Evolutionary conservation across 2,329 filamentous ascomycete species (phyloP).

Genomic region (Zalaria sp.): DNA sequence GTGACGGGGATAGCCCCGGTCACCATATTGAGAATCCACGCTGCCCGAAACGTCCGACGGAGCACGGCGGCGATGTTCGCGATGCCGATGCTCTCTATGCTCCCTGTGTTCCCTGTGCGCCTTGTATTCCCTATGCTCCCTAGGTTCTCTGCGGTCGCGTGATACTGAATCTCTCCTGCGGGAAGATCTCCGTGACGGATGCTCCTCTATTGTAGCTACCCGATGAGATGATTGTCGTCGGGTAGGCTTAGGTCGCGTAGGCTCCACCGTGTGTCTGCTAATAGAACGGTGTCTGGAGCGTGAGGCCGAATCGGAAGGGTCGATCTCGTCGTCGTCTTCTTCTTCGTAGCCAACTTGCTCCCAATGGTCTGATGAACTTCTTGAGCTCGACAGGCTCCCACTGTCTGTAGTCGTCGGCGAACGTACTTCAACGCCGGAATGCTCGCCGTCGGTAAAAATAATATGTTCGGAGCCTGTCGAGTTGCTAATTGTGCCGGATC

Average conservation of each 20-base stretch:
- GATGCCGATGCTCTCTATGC: slow-evolving; percentile 12
- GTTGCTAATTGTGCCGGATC: not conserved
- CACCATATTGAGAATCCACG: slow-evolving; percentile 31
- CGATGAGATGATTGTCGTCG: slow-evolving; percentile 25
- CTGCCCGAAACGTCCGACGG: slow-evolving; percentile 23
- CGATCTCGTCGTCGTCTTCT: slow-evolving; percentile 30
- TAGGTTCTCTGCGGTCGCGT: not conserved
- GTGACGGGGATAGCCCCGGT: slow-evolving; percentile 24
- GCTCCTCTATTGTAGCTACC: slow-evolving; percentile 4
- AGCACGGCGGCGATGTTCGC: slow-evolving; percentile 10
- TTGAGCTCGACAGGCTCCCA: not conserved
- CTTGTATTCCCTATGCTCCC: not conserved
- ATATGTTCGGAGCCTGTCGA: slow-evolving; percentile 5
- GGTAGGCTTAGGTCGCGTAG: slow-evolving; percentile 16
- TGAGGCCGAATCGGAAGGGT: slow-evolving; percentile 36
- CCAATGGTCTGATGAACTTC: slow-evolving; percentile 13
- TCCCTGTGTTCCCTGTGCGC: not conserved
- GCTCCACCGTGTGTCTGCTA: slow-evolving; percentile 19
- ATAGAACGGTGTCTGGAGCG: slow-evolving; percentile 17
- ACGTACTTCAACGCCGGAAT: not conserved
- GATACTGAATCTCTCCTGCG: not conserved
- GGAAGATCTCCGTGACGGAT: not conserved
- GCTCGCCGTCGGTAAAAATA: slow-evolving; percentile 1
- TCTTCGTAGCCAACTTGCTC: slow-evolving; percentile 22
- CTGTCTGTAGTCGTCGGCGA: not conserved